Evolutionary conservation across 2,329 filamentous ascomycete genomes (phyloP).

Genomic region (Ciborinia camelliae): DNA sequence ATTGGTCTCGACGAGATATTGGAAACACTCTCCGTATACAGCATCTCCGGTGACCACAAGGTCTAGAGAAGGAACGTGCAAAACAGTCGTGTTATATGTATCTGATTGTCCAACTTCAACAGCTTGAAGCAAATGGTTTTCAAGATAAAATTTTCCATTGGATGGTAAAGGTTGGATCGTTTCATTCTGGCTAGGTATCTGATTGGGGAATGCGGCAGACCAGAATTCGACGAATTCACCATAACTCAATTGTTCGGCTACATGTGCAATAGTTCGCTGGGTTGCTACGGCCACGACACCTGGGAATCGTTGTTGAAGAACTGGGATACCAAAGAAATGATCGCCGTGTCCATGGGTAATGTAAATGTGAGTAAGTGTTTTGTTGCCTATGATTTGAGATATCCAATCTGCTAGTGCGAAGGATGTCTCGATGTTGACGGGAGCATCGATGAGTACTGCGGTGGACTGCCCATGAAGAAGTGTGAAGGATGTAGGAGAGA

Average conservation of each 20-base stretch:
- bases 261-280: not conserved
- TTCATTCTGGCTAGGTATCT: conserved; percentile 12
- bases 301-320: conserved; percentile 37
- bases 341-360: conserved; percentile 43
- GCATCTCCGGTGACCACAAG: conserved; percentile 39
- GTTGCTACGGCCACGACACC: conserved; percentile 8
- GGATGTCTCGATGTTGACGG: not conserved
- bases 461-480: not conserved
- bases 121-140: conserved; percentile 7
- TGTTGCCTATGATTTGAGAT: conserved; percentile 31
- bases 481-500: conserved; percentile 1
- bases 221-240: not conserved
- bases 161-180: not conserved
- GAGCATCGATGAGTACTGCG: conserved; percentile 6
- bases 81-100: conserved; percentile 34
- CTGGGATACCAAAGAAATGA: conserved; percentile 40
- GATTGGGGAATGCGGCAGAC: not conserved
- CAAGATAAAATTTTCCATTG: not conserved
- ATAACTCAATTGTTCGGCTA: conserved; percentile 2
- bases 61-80: conserved; percentile 35
- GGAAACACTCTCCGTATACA: conserved; percentile 39
- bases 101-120: conserved; percentile 35
- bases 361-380: conserved; percentile 39
- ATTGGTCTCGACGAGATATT: conserved; percentile 37
- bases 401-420: conserved; percentile 39